Conservation (phyloP, 2,329 filamentous ascomycete species). For the Trichophaea hybrida region DNA sequence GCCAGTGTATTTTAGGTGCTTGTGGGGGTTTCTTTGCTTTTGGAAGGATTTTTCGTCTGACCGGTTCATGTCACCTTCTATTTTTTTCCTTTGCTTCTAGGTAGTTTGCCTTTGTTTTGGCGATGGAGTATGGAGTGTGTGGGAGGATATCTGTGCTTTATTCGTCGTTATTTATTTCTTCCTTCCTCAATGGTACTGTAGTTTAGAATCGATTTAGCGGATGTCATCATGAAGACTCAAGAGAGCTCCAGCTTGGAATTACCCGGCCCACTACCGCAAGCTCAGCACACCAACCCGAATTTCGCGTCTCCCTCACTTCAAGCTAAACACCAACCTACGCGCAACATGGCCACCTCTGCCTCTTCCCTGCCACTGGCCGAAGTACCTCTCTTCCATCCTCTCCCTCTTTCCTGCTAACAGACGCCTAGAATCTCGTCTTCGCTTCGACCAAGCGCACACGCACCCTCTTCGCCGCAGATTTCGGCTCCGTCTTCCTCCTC, state of each 20-base stretch:
- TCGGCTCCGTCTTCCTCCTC: conserved; percentile 31
- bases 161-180: conserved; percentile 2
- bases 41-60: neutral
- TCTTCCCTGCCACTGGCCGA: neutral
- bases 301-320: neutral
- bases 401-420: neutral
- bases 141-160: conserved; percentile 3
- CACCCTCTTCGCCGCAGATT: conserved; percentile 41
- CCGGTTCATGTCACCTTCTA: neutral
- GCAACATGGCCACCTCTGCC: neutral
- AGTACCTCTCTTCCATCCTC: neutral
- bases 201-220: neutral
- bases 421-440: conserved; percentile 27
- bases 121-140: conserved; percentile 4
- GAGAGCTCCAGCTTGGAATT: too few relatives aligned
- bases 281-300: neutral
- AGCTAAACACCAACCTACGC: neutral
- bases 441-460: conserved; percentile 41
- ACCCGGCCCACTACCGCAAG: too few relatives aligned
- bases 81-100: neutral
- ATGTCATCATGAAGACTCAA: too few relatives aligned
- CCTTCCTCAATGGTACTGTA: neutral
- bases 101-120: conserved; percentile 1
- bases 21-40: neutral
- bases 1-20: neutral